Evolutionary conservation across 192 early-diverging fungal species (phyloP).

Genomic region (Gryganskiella cystojenkinii): DNA sequence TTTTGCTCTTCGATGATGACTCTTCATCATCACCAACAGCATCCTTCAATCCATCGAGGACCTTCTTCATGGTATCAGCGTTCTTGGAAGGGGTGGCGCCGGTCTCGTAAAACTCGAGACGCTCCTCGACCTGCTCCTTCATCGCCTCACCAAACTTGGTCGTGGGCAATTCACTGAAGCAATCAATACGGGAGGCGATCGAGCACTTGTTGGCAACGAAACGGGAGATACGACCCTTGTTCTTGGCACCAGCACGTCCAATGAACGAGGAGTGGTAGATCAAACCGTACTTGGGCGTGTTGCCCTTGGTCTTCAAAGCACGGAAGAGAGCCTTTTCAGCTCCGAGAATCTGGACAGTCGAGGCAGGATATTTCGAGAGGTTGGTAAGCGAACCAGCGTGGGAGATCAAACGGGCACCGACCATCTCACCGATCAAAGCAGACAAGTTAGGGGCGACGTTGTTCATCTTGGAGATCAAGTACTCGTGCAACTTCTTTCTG

Average conservation of each 20-base stretch:
- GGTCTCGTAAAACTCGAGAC: conserved; percentile 93
- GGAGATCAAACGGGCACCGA: conserved; percentile 96
- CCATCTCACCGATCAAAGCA: conserved; percentile 93
- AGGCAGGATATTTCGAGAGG: conserved; percentile 97
- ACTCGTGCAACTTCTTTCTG: conserved; percentile 91
- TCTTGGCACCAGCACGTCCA: conserved; percentile 94
- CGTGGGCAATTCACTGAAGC: conserved; percentile 90
- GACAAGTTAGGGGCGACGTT: conserved; percentile 96
- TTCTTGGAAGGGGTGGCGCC: conserved; percentile 91
- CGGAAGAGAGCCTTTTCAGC: conserved; percentile 99
- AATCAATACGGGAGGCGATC: conserved; percentile 97
- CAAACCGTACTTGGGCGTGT: conserved; percentile 98
- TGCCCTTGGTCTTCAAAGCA: conserved; percentile 95
- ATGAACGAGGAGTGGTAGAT: conserved; percentile 98
- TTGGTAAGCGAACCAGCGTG: conserved; percentile 97
- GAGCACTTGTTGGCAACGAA: conserved; percentile 99
- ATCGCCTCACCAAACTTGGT: conserved; percentile 94
- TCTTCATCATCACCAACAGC: conserved; percentile 67
- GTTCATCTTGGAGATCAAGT: conserved; percentile 96
- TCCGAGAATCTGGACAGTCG: conserved; percentile 97
- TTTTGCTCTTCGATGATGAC: conserved; percentile 55
- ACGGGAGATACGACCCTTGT: conserved; percentile 98
- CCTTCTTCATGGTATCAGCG: conserved; percentile 93
- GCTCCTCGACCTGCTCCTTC: conserved; percentile 95
- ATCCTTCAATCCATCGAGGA: conserved; percentile 71